phyloP scores from a whole-genome alignment of 345 rosid genomes.

The Salix exigua region DNA sequence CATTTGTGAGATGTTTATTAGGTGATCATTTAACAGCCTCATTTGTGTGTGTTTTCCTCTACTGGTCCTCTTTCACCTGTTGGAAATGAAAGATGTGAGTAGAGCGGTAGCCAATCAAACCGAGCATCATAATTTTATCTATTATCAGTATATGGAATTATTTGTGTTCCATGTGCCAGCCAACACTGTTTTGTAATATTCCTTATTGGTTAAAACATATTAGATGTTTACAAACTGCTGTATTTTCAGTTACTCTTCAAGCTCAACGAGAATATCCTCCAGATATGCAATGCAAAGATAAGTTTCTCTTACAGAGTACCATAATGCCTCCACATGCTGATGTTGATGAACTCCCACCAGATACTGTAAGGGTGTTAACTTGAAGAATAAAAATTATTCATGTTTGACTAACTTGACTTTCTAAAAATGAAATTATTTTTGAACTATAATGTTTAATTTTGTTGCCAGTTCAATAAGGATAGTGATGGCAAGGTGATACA shows the following conservation, averaged over 20 bases:
- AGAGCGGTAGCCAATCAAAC: neutral
- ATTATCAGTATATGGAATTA: neutral
- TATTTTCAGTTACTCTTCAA: constrained; percentile 78
- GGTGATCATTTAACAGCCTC: neutral
- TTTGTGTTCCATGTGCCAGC: neutral
- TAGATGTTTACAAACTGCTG: constrained; percentile 4
- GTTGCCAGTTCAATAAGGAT: constrained; percentile 68
- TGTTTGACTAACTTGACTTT: neutral
- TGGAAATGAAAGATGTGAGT: neutral
- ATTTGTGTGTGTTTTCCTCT: constrained; percentile 1
- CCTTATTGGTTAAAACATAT: neutral
- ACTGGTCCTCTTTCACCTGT: neutral
- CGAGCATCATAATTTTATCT: neutral
- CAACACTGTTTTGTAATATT: neutral
- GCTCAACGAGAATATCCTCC: constrained; percentile 75
- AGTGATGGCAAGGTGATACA: constrained; percentile 52
- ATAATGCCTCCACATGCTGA: constrained; percentile 67
- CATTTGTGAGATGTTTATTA: neutral
- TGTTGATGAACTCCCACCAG: constrained; percentile 79
- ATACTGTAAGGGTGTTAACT: constrained; percentile 54
- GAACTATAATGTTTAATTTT: constrained; percentile 9
- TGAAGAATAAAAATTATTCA: neutral
- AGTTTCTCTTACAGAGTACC: constrained; percentile 90
- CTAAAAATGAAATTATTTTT: neutral
- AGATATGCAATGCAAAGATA: constrained; percentile 95